phyloP scores from a whole-genome alignment of 1,284 basidiomycete genomes.

The Hymenochaete sp. region DNA sequence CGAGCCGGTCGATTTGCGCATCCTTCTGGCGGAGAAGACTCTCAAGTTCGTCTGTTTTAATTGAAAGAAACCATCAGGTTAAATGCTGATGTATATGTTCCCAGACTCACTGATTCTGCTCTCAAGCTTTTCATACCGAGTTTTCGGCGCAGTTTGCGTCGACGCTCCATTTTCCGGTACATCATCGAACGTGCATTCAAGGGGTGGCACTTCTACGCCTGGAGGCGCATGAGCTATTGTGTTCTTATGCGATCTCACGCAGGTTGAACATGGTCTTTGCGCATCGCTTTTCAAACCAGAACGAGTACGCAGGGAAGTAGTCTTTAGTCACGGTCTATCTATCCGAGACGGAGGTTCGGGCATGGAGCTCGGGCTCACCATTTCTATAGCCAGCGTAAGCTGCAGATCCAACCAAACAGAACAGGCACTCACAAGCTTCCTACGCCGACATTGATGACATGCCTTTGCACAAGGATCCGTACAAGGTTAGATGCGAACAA shows the following conservation, averaged over 20 bases:
- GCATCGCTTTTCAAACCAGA: slow-evolving; percentile 41
- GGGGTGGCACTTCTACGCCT: slow-evolving; percentile 41
- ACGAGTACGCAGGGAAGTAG: slow-evolving; percentile 5
- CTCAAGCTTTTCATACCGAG: slow-evolving; percentile 52
- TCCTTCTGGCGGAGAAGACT: slow-evolving; percentile 34
- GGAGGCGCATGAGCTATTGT: slow-evolving; percentile 28
- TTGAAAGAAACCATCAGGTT: background rate
- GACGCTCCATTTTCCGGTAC: slow-evolving; percentile 29
- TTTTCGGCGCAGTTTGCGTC: slow-evolving; percentile 43
- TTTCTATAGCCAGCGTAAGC: slow-evolving; percentile 37
- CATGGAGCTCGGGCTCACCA: slow-evolving; percentile 35
- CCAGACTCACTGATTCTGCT: slow-evolving; percentile 50
- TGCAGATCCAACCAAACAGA: background rate
- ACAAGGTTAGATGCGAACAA: too few species aligned
- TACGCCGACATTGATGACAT: slow-evolving; percentile 51
- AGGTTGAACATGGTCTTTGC: slow-evolving; percentile 28
- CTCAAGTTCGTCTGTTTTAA: slow-evolving; percentile 52
- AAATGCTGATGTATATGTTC: background rate
- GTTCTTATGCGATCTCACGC: slow-evolving; percentile 28
- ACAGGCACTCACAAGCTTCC: slow-evolving; percentile 52
- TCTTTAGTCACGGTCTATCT: too few species aligned
- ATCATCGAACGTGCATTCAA: slow-evolving; percentile 65
- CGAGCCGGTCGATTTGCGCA: slow-evolving; percentile 12
- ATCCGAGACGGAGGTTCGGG: too few species aligned
- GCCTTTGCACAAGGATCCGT: too few species aligned